A percentile compares a stretch with the other conserved stretches of the same genome.
Evolutionary conservation across 495 filamentous ascomycete genomes (phyloP).

Genomic region (Penicillium herquei): DNA sequence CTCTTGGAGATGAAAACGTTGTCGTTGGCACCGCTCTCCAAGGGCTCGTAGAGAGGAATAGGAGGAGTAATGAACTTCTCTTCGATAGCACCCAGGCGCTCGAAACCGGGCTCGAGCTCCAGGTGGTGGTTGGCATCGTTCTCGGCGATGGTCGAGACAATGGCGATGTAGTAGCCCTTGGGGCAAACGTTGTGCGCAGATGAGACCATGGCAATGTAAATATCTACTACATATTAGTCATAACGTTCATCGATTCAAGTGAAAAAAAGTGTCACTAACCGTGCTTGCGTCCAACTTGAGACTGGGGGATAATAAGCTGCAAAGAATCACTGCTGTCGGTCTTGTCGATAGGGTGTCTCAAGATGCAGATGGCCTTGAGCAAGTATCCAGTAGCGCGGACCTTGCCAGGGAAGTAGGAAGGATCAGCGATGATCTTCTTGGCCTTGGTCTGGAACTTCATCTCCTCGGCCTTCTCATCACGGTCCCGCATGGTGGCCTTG

Average conservation of each 20-base stretch:
- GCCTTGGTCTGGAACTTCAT: constrained; percentile 96
- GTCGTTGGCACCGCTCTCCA: constrained; percentile 81
- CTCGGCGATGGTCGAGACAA: constrained; percentile 97
- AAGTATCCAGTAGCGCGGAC: constrained; percentile 83
- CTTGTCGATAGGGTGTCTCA: constrained; percentile 88
- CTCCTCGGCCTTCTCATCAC: constrained; percentile 67
- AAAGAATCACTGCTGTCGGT: constrained; percentile 88
- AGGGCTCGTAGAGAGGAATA: constrained; percentile 89
- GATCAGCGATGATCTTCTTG: constrained; percentile 94
- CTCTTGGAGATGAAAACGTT: constrained; percentile 97
- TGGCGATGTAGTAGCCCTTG: constrained; percentile 98
- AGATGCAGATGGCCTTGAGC: constrained; percentile 93
- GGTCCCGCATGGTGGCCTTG: constrained; percentile 92
- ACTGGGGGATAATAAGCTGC: constrained; percentile 97
- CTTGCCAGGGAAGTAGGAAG: constrained; percentile 93
- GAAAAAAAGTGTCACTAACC: constrained; percentile 53
- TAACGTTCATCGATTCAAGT: neutral
- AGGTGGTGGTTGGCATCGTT: constrained; percentile 87
- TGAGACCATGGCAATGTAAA: constrained; percentile 96
- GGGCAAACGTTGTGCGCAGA: constrained; percentile 97
- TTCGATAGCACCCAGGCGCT: constrained; percentile 89
- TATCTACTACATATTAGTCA: constrained; percentile 59
- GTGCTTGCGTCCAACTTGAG: constrained; percentile 90
- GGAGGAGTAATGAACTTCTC: constrained; percentile 95
- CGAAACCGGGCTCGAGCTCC: constrained; percentile 90